These are phyloP conservation scores for Amaranthus hypochondriacus DNA, from an alignment of 148 eudicot genomes.

Conservation along the genomic window DNA sequence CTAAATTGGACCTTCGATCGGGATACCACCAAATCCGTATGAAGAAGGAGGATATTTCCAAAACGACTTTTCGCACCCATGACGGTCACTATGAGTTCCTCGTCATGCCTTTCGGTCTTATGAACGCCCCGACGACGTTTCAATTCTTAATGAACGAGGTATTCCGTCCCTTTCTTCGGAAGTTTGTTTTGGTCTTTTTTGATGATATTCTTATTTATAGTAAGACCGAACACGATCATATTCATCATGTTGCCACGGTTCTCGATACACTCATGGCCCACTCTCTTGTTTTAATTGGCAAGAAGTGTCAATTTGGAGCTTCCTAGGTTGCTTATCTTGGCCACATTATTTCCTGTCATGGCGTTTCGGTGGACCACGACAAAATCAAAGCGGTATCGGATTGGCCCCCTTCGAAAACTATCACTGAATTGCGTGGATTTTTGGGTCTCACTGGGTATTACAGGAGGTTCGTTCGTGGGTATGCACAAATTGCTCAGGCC, in stretches of 20 bases:
- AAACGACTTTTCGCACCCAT: too few species aligned
- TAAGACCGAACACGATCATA: neutral
- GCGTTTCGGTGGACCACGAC: neutral
- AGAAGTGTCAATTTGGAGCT: neutral
- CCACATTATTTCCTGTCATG: neutral
- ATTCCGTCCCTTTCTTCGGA: too few species aligned
- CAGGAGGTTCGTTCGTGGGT: neutral
- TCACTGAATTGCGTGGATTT: neutral
- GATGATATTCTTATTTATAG: neutral
- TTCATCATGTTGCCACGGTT: neutral
- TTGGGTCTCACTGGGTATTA: neutral
- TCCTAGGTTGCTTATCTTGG: neutral
- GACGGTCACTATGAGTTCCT: too few species aligned
- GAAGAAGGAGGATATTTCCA: too few species aligned
- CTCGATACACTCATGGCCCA: neutral
- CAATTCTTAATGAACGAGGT: too few species aligned
- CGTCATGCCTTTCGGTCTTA: too few species aligned
- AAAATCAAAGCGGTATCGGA: neutral
- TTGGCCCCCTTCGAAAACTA: too few species aligned
- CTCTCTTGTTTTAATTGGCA: neutral
- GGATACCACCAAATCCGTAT: too few species aligned
- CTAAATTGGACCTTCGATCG: too few species aligned
- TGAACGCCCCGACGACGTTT: too few species aligned
- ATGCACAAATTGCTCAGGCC: neutral
- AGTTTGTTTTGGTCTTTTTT: too few species aligned